Percentiles rank a stretch among this genome's conserved stretches.
These are phyloP conservation scores for Mytilinidion resinicola DNA, from an alignment of 495 filamentous ascomycete species.

Conservation along the genomic window DNA sequence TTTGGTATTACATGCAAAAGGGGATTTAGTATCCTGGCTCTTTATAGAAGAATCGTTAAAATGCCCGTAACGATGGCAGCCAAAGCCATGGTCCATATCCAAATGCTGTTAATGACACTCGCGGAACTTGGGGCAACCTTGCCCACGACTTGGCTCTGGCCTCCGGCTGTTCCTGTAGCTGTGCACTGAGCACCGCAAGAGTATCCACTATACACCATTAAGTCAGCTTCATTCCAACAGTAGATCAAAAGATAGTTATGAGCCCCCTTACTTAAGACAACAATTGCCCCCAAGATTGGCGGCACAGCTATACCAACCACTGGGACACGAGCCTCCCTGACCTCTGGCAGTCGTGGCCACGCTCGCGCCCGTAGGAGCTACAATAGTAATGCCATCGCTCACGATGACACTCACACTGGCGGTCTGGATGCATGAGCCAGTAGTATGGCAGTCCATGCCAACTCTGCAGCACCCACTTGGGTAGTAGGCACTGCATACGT, in stretches of 20 bases:
- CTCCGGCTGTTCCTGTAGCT: slow-evolving; percentile 8
- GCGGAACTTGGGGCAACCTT: slow-evolving; percentile 20
- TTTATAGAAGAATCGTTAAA: slow-evolving; percentile 13
- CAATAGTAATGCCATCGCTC: slow-evolving; percentile 60
- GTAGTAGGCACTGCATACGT: slow-evolving; percentile 60
- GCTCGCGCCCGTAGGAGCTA: slow-evolving; percentile 48
- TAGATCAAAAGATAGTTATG: not conserved
- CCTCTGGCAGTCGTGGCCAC: slow-evolving; percentile 8
- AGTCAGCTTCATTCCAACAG: not conserved
- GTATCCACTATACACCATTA: slow-evolving; percentile 4
- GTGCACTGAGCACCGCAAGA: slow-evolving; percentile 24
- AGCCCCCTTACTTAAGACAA: slow-evolving; percentile 9
- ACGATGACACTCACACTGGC: slow-evolving; percentile 52
- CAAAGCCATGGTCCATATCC: slow-evolving; percentile 7
- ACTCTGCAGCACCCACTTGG: slow-evolving; percentile 74
- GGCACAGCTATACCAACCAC: slow-evolving; percentile 24
- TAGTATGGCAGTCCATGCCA: slow-evolving; percentile 70
- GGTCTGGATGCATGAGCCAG: slow-evolving; percentile 47
- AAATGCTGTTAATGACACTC: not conserved
- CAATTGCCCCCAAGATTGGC: slow-evolving; percentile 22
- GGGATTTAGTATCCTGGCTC: not conserved
- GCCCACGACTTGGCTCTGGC: slow-evolving; percentile 8
- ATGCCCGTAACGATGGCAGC: slow-evolving; percentile 5
- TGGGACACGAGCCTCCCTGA: slow-evolving; percentile 20
- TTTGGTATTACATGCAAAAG: no score